Percentiles rank a stretch among this genome's conserved stretches.
These are phyloP conservation scores for Dichotomopilus funicola DNA, from an alignment of 2,329 filamentous ascomycete genomes.

Conservation along the genomic window DNA sequence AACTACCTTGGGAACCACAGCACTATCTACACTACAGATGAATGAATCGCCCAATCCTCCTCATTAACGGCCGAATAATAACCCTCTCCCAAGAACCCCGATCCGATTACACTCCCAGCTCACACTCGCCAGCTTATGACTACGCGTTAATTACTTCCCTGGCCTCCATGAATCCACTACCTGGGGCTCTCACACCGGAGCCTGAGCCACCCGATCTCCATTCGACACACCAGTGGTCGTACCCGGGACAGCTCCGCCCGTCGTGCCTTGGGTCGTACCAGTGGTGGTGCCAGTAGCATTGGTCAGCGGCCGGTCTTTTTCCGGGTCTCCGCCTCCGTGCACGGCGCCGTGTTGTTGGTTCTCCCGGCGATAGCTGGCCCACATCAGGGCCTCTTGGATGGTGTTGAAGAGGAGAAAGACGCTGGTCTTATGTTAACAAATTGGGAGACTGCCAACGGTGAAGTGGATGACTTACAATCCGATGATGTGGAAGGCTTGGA, in stretches of 20 bases:
- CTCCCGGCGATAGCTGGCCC: slow-evolving; percentile 11
- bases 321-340: not conserved
- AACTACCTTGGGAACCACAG: too few species aligned
- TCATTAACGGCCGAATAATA: too few species aligned
- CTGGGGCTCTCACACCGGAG: too few species aligned
- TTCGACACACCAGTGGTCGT: too few species aligned
- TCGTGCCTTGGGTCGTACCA: not conserved
- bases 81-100: too few species aligned
- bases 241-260: not conserved
- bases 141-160: too few species aligned
- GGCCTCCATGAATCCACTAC: too few species aligned
- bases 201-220: too few species aligned
- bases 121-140: too few species aligned
- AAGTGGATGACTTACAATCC: slow-evolving; percentile 19
- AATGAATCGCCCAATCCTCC: too few species aligned
- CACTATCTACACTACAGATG: too few species aligned
- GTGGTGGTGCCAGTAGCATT: not conserved
- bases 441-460: not conserved
- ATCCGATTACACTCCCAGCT: too few species aligned
- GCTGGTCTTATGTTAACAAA: slow-evolving; percentile 3
- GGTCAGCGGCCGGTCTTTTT: slow-evolving; percentile 9
- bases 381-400: slow-evolving; percentile 21
- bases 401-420: slow-evolving; percentile 18
- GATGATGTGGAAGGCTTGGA: slow-evolving; percentile 21
- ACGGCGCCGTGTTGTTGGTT: not conserved